Evolutionary conservation across 345 rosid genomes (phyloP).

Genomic region (Rhizophora mangle): DNA sequence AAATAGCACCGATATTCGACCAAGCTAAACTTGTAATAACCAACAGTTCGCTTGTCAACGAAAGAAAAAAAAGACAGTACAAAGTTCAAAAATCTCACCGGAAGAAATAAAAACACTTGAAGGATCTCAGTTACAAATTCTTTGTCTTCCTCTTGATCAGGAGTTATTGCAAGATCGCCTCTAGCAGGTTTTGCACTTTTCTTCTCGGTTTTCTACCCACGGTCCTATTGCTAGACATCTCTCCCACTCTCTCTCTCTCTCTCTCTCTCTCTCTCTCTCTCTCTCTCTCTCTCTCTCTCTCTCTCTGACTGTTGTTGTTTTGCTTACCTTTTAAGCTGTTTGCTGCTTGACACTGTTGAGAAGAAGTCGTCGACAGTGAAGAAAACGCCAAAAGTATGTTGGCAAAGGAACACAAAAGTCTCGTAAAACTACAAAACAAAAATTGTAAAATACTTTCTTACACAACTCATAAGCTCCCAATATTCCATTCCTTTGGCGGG

Average conservation of each 20-base stretch:
- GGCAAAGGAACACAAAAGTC: too few species aligned
- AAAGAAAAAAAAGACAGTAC: neutral
- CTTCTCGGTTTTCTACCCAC: constrained; percentile 37
- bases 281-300: neutral
- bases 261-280: constrained; percentile 11
- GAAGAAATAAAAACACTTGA: neutral
- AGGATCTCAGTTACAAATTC: neutral
- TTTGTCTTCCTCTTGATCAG: too few species aligned
- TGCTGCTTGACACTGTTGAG: neutral
- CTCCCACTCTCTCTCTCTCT: neutral
- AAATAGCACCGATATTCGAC: too few species aligned
- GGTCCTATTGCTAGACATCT: neutral
- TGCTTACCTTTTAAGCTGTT: constrained; percentile 16
- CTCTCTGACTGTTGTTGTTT: constrained; percentile 9
- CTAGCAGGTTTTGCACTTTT: constrained; percentile 11
- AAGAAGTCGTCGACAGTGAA: neutral
- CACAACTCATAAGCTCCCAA: neutral
- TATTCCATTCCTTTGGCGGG: too few species aligned
- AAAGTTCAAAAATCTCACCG: constrained; percentile 18
- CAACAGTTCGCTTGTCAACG: neutral
- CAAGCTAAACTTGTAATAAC: too few species aligned
- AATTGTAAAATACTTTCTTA: too few species aligned
- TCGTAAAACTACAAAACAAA: too few species aligned
- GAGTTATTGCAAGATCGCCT: neutral
- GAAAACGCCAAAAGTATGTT: neutral